A percentile compares a stretch with the other conserved stretches of the same genome.
Conservation (phyloP, 768 basidiomycete genomes). For the Tephrocybe sp. region DNA sequence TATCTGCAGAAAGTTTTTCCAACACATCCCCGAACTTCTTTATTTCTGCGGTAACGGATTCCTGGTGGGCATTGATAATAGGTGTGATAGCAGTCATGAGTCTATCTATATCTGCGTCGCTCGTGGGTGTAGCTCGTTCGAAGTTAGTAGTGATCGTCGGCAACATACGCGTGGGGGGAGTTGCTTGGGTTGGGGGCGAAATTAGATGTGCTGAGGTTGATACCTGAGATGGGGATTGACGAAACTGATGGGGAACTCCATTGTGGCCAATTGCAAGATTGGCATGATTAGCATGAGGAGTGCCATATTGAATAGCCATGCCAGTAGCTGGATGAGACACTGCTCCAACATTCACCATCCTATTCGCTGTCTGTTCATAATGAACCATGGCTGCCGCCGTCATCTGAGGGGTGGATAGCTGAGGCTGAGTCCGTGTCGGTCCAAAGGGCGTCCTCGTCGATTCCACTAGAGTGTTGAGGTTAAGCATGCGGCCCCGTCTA, state of each 20-base stretch:
- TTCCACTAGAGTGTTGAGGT: background rate
- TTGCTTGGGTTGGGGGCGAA: background rate
- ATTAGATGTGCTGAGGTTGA: background rate
- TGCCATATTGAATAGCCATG: background rate
- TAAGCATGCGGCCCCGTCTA: background rate
- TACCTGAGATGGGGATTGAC: background rate
- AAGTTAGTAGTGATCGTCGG: background rate
- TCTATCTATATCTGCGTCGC: background rate
- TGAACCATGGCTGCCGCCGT: background rate
- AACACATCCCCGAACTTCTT: constrained; percentile 10
- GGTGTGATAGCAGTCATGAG: constrained; percentile 9
- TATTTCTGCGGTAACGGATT: constrained; percentile 7
- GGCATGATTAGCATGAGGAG: background rate
- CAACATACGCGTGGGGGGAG: background rate
- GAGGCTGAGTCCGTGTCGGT: background rate
- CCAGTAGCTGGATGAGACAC: background rate
- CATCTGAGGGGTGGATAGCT: constrained; percentile 1
- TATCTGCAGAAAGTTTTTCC: constrained; percentile 9
- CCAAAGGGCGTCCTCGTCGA: background rate
- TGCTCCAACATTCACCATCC: background rate
- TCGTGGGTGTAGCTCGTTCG: background rate
- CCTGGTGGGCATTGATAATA: constrained; percentile 1
- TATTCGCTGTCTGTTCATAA: background rate
- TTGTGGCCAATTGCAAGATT: background rate
- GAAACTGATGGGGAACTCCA: background rate